Base-by-base conservation (phyloP, 257 asterid genomes). In the Solanum neorickii region DNA sequence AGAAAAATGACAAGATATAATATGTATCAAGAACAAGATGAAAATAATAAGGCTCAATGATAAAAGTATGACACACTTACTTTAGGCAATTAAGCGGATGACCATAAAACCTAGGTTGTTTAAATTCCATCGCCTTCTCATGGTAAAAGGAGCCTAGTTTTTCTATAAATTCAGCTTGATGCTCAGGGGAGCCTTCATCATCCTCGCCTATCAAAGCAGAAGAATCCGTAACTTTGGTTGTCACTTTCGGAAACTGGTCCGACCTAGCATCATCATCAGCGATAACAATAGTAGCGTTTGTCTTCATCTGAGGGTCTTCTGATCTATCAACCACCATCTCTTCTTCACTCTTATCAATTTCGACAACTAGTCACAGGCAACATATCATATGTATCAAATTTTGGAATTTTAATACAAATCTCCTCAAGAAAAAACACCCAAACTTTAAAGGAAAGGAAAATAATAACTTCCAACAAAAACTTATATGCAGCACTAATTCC, bases 61-160 rank as follows among this genome's bases (percentile, higher is more conserved):
- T n/a, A n/a, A n/a, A n/a, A n/a, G n/a, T n/a, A n/a, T n/a, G n/a
- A n/a, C n/a, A 70, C 65, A 83, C 95, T 87, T 91, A 94, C 99
- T 96, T 96, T 41, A 94, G 91, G 88, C 95, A 94, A 90, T 96
- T 96, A 88, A 96, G 91, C 20, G 92, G 98, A 89, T 93, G 95
- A 87, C 99, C 99, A 87, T 96, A 96, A 89, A 96, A 96, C 84
- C 91, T 94, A 59, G 98, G 98, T 42, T 95, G 93, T 89, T 96
- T 96, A 85, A 94, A 95, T 56, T 96, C 98, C 91, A 91, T 88
- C 86, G 92, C 92, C 89, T 90, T 93, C 90, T 86, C 95, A 35
- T 92, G 91, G 42, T 93, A 92, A 90, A 95, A 96, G 86, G 86
- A 90, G 89, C 94, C 99, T 84, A 95, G 88, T 88, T 92, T 96